A percentile compares a stretch with the other conserved stretches of the same genome.
Conservation (phyloP, 805 yeast genomes). For the Ogataea trehalophila region DNA sequence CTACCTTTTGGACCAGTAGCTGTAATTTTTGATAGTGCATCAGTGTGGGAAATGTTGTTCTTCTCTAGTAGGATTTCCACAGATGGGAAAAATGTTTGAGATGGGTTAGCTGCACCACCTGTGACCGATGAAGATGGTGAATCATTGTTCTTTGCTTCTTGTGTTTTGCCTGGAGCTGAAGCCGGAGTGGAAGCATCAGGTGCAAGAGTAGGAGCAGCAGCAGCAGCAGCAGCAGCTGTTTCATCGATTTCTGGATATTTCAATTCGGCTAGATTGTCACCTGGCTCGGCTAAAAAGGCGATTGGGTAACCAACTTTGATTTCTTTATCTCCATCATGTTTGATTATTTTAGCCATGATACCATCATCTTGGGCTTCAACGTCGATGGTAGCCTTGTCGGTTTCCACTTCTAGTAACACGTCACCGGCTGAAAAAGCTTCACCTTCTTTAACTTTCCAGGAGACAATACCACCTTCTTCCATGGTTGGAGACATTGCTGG, state of each 20-base stretch:
- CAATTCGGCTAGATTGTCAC: constrained; percentile 68
- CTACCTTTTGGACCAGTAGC: constrained; percentile 92
- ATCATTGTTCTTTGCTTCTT: constrained; percentile 23
- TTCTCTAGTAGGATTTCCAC: constrained; percentile 61
- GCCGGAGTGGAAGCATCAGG: constrained; percentile 15
- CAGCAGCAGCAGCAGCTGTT: constrained; percentile 13
- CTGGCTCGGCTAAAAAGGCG: constrained; percentile 84
- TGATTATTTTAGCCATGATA: constrained; percentile 66
- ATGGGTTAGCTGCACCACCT: constrained; percentile 49
- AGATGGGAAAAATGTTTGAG: constrained; percentile 72
- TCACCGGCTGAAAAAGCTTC: constrained; percentile 80
- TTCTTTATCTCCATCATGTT: constrained; percentile 71
- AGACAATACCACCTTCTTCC: constrained; percentile 90
- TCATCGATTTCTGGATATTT: constrained; percentile 48
- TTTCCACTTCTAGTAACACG: constrained; percentile 73
- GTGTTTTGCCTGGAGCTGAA: constrained; percentile 13
- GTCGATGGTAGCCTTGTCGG: constrained; percentile 79
- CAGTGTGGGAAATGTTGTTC: constrained; percentile 59
- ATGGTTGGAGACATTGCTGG: constrained; percentile 99
- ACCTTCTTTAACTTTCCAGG: constrained; percentile 82
- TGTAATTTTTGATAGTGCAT: constrained; percentile 64
- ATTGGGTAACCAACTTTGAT: constrained; percentile 85
- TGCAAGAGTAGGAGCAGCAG: constrained; percentile 13
- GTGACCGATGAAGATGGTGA: constrained; percentile 14
- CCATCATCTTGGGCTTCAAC: constrained; percentile 95